Evolutionary conservation across 371 early-diverging fungal genomes (phyloP), one percentile per base, ranked within the genome.

Genomic region (Syncephalastrum sp.): DNA sequence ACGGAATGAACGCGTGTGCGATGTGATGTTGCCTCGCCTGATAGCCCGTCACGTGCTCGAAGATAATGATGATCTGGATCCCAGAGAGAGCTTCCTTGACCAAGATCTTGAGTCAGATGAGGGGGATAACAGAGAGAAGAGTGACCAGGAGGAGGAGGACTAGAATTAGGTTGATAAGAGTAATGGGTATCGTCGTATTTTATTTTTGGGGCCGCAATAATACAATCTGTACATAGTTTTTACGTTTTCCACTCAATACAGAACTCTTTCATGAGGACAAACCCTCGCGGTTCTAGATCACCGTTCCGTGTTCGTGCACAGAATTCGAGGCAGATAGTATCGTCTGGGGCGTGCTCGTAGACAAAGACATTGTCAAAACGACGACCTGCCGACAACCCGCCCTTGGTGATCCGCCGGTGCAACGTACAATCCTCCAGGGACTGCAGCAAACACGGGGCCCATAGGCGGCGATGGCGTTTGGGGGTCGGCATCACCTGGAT

Each of bases 11-110:
- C 84, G 92, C 44, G 91, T 92, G 0, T 97, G 93, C 62, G 93
- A 91, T 70, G 87, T 91, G 5, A 91, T 92, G 25, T 70, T 98
- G 51, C 98, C 98, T 3, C 82, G 90, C 24, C 59, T 98, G 12
- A 79, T 82, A 12, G 89, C 86, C 42, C 81, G 99, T 19, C 61
- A 87, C 61, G 76, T 89, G 3, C 69, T 98, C 15, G 99, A 95
- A 63, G 95, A 96, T 47, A 78, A 80, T 27, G 94, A 89, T 49
- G 93, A 92, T 47, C 60, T 98, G 51, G 84, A 91, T 17, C 94
- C 92, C 5, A 72, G 96, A 19, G 78, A 87, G 14, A 91, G 92
- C 58, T 85, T 86, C 8, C 68, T 96, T 33, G 92, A 94, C 55
- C 84, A 86, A 38, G 89, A 87, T 57, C 62, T 89, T 50, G 89